Conservation (phyloP, 1,139 yeast species). For the Saccharomyces hybrid region DNA sequence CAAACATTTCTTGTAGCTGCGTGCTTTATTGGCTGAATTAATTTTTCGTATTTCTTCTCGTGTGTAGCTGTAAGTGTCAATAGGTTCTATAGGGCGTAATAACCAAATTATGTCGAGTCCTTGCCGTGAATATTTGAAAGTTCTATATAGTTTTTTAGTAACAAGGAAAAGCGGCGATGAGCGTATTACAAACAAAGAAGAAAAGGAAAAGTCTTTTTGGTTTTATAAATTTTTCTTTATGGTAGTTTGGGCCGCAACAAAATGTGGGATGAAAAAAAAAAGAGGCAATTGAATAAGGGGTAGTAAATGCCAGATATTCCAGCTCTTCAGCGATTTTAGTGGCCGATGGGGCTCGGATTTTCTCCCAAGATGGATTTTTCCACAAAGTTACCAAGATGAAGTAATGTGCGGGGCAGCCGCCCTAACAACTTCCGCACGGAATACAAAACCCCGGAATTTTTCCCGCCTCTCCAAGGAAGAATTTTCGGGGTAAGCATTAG, state of each 20-base stretch:
- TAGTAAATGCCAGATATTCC: background rate
- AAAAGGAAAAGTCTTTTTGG: background rate
- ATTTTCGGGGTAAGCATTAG: background rate
- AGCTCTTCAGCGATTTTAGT: background rate
- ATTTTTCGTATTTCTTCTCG: background rate
- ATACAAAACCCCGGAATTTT: background rate
- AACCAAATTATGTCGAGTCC: background rate
- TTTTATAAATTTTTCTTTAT: background rate
- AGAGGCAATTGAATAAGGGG: background rate
- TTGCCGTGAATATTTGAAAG: background rate
- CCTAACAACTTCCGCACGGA: background rate
- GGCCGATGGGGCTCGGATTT: background rate
- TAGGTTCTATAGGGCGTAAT: background rate
- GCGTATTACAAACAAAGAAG: background rate
- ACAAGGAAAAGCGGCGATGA: background rate
- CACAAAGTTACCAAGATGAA: background rate
- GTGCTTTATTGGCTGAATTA: background rate
- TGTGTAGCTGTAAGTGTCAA: background rate
- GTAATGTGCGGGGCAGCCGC: background rate
- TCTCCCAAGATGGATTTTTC: background rate
- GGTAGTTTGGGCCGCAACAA: background rate
- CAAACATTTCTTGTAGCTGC: slow-evolving; percentile 20
- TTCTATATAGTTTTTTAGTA: background rate
- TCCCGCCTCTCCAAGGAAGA: background rate
- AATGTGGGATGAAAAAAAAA: slow-evolving; percentile 1